Evolutionary conservation across 2,329 filamentous ascomycete species (phyloP).

Genomic region (Penicillium sp.): DNA sequence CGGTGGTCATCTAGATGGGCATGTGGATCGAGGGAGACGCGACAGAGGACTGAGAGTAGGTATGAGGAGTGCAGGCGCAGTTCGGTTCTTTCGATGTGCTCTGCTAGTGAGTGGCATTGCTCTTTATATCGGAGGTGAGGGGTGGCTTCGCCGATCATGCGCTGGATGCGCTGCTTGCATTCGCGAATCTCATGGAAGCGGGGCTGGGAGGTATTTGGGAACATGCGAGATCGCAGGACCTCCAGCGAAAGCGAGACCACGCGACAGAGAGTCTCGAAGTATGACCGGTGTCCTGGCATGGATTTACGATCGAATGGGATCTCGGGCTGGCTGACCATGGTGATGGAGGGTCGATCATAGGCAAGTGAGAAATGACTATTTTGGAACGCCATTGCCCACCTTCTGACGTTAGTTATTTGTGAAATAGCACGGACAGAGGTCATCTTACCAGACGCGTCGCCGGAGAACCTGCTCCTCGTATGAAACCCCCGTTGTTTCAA

Average conservation of each 20-base stretch:
- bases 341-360: constrained; percentile 60
- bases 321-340: constrained; percentile 54
- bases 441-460: constrained; percentile 41
- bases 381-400: constrained; percentile 64
- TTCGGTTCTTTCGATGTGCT: constrained; percentile 63
- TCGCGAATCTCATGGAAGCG: constrained; percentile 58
- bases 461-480: constrained; percentile 47
- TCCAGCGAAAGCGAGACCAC: constrained; percentile 57
- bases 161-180: constrained; percentile 59
- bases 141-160: constrained; percentile 60
- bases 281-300: constrained; percentile 56
- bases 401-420: constrained; percentile 1
- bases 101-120: constrained; percentile 41
- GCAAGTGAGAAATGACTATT: constrained; percentile 65
- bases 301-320: constrained; percentile 55
- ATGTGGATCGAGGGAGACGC: constrained; percentile 54
- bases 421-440: neutral
- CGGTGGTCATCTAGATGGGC: constrained; percentile 46
- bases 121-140: constrained; percentile 58
- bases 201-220: constrained; percentile 52
- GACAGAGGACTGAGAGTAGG: constrained; percentile 62
- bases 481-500: constrained; percentile 55
- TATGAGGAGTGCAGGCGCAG: constrained; percentile 66
- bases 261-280: constrained; percentile 61
- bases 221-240: constrained; percentile 58